Conservation (phyloP, 768 basidiomycete species). For the Rhodosporidiobolus sp. region DNA sequence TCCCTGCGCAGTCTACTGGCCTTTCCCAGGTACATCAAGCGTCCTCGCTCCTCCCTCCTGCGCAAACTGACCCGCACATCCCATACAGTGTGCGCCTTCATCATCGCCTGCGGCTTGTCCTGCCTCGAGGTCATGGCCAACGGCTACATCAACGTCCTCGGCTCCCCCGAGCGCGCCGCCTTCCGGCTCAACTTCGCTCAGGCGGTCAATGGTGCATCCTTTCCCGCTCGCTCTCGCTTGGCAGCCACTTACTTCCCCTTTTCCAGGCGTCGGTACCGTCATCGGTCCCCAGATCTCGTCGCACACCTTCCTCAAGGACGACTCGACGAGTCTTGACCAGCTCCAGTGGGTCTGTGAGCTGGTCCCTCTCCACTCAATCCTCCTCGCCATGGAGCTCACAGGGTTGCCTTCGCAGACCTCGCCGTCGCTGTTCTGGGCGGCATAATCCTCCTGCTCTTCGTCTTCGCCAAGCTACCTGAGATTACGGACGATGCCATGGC, state of each 20-base stretch:
- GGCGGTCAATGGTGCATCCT: conserved; percentile 55
- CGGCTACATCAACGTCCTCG: conserved; percentile 54
- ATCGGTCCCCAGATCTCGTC: conserved; percentile 68
- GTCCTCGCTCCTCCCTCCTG: no score
- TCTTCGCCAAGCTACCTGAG: conserved; percentile 44
- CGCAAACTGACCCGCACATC: no score
- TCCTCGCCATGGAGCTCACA: no score
- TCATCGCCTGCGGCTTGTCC: conserved; percentile 57
- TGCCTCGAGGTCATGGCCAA: conserved; percentile 54
- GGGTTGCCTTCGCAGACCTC: no score
- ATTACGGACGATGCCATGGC: conserved; percentile 40
- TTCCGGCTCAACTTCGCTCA: conserved; percentile 75
- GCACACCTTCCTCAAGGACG: conserved; percentile 64
- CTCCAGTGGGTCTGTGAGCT: conserved; percentile 7
- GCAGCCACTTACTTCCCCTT: conserved; percentile 69
- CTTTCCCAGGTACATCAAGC: no score
- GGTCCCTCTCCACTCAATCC: no score
- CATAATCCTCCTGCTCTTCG: conserved; percentile 39
- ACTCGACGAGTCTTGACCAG: background rate
- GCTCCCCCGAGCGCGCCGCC: conserved; percentile 66
- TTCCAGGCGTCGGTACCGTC: conserved; percentile 71
- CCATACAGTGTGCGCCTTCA: conserved; percentile 54
- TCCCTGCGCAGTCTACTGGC: conserved; percentile 37
- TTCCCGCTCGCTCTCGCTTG: conserved; percentile 47
- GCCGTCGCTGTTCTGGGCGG: conserved; percentile 42